Evolutionary conservation across 257 asterid genomes (phyloP).

Genomic region (Verbena officinalis): DNA sequence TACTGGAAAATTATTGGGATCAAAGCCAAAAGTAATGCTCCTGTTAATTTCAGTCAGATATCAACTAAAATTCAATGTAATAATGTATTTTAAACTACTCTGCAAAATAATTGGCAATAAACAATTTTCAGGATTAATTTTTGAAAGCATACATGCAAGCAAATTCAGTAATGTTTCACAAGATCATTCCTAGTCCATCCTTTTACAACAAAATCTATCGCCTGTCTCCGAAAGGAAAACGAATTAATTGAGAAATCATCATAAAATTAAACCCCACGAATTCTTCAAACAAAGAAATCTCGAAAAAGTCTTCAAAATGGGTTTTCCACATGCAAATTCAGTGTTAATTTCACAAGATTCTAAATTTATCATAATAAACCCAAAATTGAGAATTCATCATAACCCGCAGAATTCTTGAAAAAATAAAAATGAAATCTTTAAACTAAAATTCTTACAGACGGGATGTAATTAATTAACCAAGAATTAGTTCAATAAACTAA

Average conservation of each 20-base stretch:
- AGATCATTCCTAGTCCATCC: not conserved
- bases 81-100: not conserved
- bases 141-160: constrained; percentile 3
- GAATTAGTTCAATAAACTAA: not conserved
- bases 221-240: not conserved
- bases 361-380: not conserved
- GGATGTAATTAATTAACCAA: constrained; percentile 1
- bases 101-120: not conserved
- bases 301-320: too few relatives aligned
- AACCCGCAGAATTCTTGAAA: not conserved
- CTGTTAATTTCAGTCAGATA: not conserved
- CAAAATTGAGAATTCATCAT: constrained; percentile 16
- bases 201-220: not conserved
- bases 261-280: too few relatives aligned
- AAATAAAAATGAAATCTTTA: not conserved
- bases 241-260: too few relatives aligned
- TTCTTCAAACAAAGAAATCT: too few relatives aligned
- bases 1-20: constrained; percentile 1
- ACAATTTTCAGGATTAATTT: not conserved
- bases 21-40: not conserved
- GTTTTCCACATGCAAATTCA: too few relatives aligned
- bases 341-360: too few relatives aligned
- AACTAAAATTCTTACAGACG: too few relatives aligned
- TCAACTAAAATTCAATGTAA: not conserved
- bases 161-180: not conserved